Conservation (phyloP, 2,329 filamentous ascomycete species). For the Aspergillus quadricinctus region DNA sequence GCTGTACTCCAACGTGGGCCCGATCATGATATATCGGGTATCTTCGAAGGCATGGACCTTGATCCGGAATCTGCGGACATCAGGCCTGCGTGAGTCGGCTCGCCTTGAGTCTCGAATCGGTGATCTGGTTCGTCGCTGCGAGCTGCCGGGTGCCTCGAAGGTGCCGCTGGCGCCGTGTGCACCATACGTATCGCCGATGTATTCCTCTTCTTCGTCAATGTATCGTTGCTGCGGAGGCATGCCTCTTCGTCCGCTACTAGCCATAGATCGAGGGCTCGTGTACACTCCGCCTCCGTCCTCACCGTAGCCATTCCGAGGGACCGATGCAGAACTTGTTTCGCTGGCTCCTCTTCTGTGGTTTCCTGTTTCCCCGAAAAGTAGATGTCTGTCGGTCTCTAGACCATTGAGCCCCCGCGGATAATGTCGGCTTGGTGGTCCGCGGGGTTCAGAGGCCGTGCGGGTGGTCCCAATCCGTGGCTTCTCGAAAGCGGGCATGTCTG, state of each 20-base stretch:
- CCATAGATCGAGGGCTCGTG: slow-evolving; percentile 48
- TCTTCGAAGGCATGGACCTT: slow-evolving; percentile 86
- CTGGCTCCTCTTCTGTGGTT: slow-evolving; percentile 28
- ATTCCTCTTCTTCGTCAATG: slow-evolving; percentile 76
- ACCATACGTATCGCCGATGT: slow-evolving; percentile 65
- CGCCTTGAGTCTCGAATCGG: slow-evolving; percentile 24
- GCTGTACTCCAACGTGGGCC: slow-evolving; percentile 64
- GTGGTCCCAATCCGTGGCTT: slow-evolving; percentile 44
- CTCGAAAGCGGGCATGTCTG: slow-evolving; percentile 24
- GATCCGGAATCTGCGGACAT: slow-evolving; percentile 74
- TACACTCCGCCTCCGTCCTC: slow-evolving; percentile 63
- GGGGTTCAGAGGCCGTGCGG: slow-evolving; percentile 50
- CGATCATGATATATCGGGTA: slow-evolving; percentile 87
- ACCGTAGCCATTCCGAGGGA: slow-evolving; percentile 31
- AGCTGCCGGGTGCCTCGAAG: slow-evolving; percentile 68
- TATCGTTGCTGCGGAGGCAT: slow-evolving; percentile 52
- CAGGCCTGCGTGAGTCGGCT: slow-evolving; percentile 45
- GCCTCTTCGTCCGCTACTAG: slow-evolving; percentile 38
- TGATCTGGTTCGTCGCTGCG: slow-evolving; percentile 30
- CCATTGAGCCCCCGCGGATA: slow-evolving; percentile 24
- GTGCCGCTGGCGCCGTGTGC: slow-evolving; percentile 65
- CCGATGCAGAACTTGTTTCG: slow-evolving; percentile 25
- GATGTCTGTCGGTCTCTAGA: slow-evolving; percentile 24
- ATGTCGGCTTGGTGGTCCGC: slow-evolving; percentile 38
- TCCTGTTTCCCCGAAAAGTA: slow-evolving; percentile 27